Percentiles rank a stretch among this genome's conserved stretches.
These are phyloP conservation scores for Euphorbia pulcherrima DNA, from an alignment of 345 rosid genomes.

Conservation along the genomic window DNA sequence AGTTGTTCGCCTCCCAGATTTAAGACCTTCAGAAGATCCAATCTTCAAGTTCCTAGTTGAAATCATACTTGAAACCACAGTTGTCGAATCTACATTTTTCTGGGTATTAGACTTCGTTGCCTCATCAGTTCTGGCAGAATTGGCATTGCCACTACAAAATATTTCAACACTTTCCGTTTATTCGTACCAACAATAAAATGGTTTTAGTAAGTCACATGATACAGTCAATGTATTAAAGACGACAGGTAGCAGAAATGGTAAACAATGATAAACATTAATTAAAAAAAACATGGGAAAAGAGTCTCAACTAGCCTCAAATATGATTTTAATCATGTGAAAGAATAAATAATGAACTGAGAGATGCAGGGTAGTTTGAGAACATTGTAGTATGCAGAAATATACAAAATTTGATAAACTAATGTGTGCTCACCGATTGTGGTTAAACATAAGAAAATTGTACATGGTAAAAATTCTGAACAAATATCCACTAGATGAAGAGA, in stretches of 20 bases:
- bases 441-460: background rate
- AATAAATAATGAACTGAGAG: background rate
- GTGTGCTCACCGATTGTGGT: background rate
- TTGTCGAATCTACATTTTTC: slow-evolving; percentile 21
- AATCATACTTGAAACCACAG: slow-evolving; percentile 34
- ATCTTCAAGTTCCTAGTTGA: slow-evolving; percentile 32
- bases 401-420: background rate
- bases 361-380: background rate
- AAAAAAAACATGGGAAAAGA: slow-evolving; percentile 3
- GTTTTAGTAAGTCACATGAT: too few species aligned
- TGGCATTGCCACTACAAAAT: slow-evolving; percentile 38
- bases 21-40: slow-evolving; percentile 38
- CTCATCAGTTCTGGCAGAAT: slow-evolving; percentile 40
- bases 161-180: slow-evolving; percentile 4
- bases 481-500: background rate
- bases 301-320: background rate
- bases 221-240: slow-evolving; percentile 8
- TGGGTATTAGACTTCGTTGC: slow-evolving; percentile 23
- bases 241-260: background rate
- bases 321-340: background rate
- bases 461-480: background rate
- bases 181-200: slow-evolving; percentile 7
- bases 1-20: slow-evolving; percentile 39
- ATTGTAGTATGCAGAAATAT: background rate
- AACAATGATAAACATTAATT: background rate